Evolutionary conservation across 192 early-diverging fungal species (phyloP).

Genomic region (Mortierella antarctica): DNA sequence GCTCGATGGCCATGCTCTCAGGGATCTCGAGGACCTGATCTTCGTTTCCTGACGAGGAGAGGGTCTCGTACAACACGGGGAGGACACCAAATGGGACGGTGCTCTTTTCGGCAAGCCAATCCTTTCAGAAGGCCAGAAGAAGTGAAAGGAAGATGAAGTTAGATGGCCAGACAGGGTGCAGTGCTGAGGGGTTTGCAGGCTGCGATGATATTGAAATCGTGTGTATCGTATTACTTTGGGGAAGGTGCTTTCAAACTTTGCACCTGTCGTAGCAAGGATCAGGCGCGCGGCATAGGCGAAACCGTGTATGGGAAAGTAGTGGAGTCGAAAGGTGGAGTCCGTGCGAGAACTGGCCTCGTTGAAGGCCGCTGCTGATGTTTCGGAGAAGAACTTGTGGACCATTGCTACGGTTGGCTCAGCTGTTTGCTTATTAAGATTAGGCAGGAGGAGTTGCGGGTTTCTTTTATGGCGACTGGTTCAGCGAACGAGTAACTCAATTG

Average conservation of each 20-base stretch:
- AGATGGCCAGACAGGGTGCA: too few relatives aligned
- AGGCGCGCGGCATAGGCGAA: not conserved
- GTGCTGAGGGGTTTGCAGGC: too few relatives aligned
- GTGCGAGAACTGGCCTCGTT: not conserved
- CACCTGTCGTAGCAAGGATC: slow-evolving; percentile 1
- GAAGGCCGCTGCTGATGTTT: not conserved
- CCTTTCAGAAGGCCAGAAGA: too few relatives aligned
- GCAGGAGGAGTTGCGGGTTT: too few relatives aligned
- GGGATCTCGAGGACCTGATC: slow-evolving; percentile 2
- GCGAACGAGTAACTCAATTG: too few relatives aligned
- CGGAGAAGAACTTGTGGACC: slow-evolving; percentile 3
- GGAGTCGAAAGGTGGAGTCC: slow-evolving; percentile 1
- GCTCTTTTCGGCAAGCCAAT: too few relatives aligned
- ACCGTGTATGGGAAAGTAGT: slow-evolving; percentile 11
- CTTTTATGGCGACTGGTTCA: too few relatives aligned
- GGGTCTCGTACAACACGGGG: too few relatives aligned
- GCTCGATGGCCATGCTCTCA: slow-evolving; percentile 8
- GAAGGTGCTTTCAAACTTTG: slow-evolving; percentile 6
- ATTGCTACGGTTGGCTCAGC: not conserved
- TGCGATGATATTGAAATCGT: not conserved
- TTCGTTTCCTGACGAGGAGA: not conserved
- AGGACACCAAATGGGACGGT: too few relatives aligned
- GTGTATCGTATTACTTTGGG: not conserved
- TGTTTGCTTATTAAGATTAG: not conserved
- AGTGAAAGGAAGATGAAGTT: too few relatives aligned